These are phyloP conservation scores for Verticillium alfalfae DNA, from an alignment of 2,329 filamentous ascomycete species.

Conservation along the genomic window DNA sequence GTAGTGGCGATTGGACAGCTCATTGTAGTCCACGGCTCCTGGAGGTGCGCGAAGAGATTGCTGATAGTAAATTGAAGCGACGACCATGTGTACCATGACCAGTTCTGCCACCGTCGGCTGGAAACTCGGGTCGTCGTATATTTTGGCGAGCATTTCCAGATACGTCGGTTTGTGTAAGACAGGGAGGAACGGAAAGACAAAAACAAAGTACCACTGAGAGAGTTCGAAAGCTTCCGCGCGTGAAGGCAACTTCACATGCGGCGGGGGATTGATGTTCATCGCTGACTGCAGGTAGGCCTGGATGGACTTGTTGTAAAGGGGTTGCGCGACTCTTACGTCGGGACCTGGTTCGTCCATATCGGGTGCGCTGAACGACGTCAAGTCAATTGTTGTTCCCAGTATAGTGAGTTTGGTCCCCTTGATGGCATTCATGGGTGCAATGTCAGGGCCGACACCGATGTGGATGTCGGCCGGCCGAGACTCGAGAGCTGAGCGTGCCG, in stretches of 20 bases:
- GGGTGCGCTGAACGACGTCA: conserved; percentile 63
- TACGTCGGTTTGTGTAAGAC: conserved; percentile 73
- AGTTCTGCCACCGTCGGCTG: conserved; percentile 58
- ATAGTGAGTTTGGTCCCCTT: conserved; percentile 73
- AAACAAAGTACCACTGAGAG: conserved; percentile 69
- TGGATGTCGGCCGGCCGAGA: conserved; percentile 55
- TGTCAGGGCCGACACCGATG: conserved; percentile 59
- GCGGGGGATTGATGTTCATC: conserved; percentile 53
- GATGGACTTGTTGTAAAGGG: conserved; percentile 66
- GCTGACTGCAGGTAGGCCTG: conserved; percentile 63
- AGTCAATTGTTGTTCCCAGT: conserved; percentile 73
- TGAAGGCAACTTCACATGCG: conserved; percentile 55
- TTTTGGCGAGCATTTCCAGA: conserved; percentile 49
- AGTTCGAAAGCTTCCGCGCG: conserved; percentile 62
- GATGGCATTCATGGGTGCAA: conserved; percentile 64
- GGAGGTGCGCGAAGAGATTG: conserved; percentile 63
- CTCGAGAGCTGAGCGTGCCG: conserved; percentile 27
- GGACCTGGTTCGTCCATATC: conserved; percentile 58
- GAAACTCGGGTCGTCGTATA: conserved; percentile 66
- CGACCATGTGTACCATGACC: conserved; percentile 72
- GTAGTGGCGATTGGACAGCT: conserved; percentile 70
- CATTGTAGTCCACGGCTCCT: conserved; percentile 50
- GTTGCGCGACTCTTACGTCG: conserved; percentile 31
- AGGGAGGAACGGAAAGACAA: conserved; percentile 66
- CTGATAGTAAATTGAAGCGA: conserved; percentile 73